Percentiles rank a stretch among this genome's conserved stretches.
Evolutionary conservation across 2,329 filamentous ascomycete genomes (phyloP).

Genomic region (Fusarium devonianum): DNA sequence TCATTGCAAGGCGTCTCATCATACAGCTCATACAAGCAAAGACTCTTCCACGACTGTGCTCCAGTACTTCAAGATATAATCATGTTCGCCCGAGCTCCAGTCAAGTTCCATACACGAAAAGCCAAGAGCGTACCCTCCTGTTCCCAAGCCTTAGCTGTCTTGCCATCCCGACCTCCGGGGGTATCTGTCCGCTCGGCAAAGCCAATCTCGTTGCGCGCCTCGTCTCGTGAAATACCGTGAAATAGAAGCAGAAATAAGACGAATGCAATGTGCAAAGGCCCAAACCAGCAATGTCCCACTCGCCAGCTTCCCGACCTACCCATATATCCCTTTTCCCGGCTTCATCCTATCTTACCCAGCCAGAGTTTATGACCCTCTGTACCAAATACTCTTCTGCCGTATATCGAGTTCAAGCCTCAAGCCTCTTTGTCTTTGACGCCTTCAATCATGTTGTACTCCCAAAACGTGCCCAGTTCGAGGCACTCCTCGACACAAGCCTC

Average conservation of each 20-base stretch:
- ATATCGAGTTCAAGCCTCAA: background rate
- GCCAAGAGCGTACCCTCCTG: background rate
- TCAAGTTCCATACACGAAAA: conserved; percentile 2
- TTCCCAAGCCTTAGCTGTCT: background rate
- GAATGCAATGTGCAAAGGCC: background rate
- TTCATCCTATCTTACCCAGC: background rate
- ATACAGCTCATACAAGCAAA: background rate
- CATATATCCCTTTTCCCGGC: background rate
- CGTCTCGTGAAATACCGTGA: too few species aligned
- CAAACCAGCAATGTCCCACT: conserved; percentile 3
- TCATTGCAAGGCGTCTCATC: background rate
- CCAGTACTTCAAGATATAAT: background rate
- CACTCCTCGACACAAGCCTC: conserved; percentile 63
- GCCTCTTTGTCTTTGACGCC: conserved; percentile 56
- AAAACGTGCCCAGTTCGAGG: conserved; percentile 59
- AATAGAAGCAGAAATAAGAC: background rate
- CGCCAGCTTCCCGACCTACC: too few species aligned
- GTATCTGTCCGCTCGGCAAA: background rate
- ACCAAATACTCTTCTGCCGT: background rate
- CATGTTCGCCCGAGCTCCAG: background rate
- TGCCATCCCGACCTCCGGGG: background rate
- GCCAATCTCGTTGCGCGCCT: too few species aligned
- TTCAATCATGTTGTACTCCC: conserved; percentile 66
- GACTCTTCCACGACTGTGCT: background rate
- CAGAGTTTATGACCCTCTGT: background rate